A percentile compares a stretch with the other conserved stretches of the same genome.
Evolutionary conservation across 345 rosid genomes (phyloP).

Genomic region (Eucalyptus virginea): DNA sequence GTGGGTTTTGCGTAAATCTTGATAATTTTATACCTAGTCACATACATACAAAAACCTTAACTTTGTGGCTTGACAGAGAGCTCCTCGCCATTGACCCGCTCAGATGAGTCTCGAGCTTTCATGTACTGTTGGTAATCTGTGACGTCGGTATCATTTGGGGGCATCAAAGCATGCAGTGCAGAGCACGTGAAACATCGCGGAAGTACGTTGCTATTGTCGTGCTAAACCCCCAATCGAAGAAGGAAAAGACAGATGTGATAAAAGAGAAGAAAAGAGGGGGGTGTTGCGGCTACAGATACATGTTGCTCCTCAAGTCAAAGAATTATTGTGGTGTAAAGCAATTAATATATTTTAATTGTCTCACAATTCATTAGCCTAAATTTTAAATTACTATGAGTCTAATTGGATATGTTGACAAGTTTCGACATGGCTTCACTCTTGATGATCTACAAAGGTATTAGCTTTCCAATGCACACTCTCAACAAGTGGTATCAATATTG

Average conservation of each 20-base stretch:
- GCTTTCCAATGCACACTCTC: no score
- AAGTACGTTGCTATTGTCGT: background rate
- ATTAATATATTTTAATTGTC: no score
- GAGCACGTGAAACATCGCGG: background rate
- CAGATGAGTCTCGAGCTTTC: background rate
- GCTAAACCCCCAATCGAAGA: background rate
- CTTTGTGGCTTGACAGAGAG: background rate
- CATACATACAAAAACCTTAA: background rate
- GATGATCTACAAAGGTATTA: no score
- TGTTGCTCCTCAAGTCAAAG: no score
- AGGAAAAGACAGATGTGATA: background rate
- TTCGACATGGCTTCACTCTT: no score
- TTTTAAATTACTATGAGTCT: no score
- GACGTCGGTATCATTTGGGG: background rate
- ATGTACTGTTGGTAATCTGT: background rate
- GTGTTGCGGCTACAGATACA: fast-evolving
- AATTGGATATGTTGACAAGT: no score
- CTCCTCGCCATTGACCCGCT: background rate
- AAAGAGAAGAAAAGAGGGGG: no score
- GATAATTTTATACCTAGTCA: background rate
- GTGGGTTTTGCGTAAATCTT: background rate
- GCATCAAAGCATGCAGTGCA: background rate
- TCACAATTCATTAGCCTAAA: no score
- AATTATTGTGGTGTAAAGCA: no score
- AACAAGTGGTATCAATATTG: no score